Evolutionary conservation across 208 protist genomes (phyloP), one percentile per base, ranked within the genome.

Genomic region (Crithidia sp.): DNA sequence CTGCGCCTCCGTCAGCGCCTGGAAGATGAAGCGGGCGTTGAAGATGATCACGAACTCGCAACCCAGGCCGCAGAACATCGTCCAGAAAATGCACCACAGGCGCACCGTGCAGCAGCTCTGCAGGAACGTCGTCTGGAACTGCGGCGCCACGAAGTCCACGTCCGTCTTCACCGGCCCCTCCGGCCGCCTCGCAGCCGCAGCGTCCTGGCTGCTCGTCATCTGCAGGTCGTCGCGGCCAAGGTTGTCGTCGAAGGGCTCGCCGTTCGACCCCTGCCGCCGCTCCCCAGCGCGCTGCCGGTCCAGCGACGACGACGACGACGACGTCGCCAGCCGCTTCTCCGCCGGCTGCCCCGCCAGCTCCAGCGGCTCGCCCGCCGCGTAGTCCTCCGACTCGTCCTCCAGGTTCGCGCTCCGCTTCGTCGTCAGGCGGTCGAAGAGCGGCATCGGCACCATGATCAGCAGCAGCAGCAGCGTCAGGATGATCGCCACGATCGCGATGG

Each of bases 11-110:
- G 60, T 68, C 17, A 94, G 65, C 6, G 89, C 86, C 6, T 50
- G 68, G 60, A 84, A 85, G 41, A 94, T 84, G 56, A 67, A 82
- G 59, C 76, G 49, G 12, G 86, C 78, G 57, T 91, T 94, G 58
- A 83, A 85, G 58, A 91, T 90, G 57, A 94, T 77, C 13, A 94
- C 84, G 59, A 86, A 81, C 68, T 88, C 78, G 50, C 72, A 60
- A 16, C 86, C 84, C 0, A 87, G 45, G 37, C 61, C 79, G 65
- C 74, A 82, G 77, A 93, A 91, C 36, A 90, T 69, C n/a, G 83
- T 82, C 74, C 76, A 88, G 28, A 82, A 68, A 16, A 89, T 70
- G 61, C 50, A 64, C 86, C 88, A 93, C n/a, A 93, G 67, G 8
- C 55, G 41, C 40, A 83, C 36, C 7, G 85, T 89, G 63, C 76